phyloP scores from a whole-genome alignment of 2,329 filamentous ascomycete species.

The Diaporthe sp. region DNA sequence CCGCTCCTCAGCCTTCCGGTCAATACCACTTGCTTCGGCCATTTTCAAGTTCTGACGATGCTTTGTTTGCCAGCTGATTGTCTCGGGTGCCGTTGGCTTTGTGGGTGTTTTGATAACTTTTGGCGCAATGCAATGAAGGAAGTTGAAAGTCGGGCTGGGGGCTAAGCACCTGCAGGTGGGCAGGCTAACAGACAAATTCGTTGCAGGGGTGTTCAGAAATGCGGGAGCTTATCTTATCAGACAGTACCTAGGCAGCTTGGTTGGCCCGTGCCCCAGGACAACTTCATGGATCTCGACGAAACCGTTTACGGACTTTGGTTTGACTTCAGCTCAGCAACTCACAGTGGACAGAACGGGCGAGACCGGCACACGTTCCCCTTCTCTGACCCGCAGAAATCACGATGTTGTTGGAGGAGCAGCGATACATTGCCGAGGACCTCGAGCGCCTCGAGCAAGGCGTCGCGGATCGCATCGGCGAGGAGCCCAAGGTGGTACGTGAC shows the following conservation, averaged over 20 bases:
- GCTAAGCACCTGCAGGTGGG: slow-evolving; percentile 19
- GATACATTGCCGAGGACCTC: slow-evolving; percentile 94
- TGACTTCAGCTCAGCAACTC: neutral
- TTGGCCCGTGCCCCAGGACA: slow-evolving; percentile 16
- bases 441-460: slow-evolving; percentile 96
- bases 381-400: slow-evolving; percentile 34
- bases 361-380: neutral
- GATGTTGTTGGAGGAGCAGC: slow-evolving; percentile 92
- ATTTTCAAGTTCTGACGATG: slow-evolving; percentile 63
- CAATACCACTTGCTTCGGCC: slow-evolving; percentile 83
- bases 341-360: neutral
- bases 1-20: slow-evolving; percentile 92
- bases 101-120: neutral
- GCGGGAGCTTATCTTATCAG: slow-evolving; percentile 35
- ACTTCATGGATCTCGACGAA: neutral
- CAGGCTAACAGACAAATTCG: slow-evolving; percentile 31
- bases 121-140: slow-evolving; percentile 10
- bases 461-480: slow-evolving; percentile 87
- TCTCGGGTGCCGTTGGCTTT: slow-evolving; percentile 4
- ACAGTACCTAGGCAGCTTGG: neutral
- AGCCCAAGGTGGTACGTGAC: slow-evolving; percentile 81
- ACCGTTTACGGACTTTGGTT: neutral
- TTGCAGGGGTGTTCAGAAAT: slow-evolving; percentile 29
- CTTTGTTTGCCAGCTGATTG: neutral
- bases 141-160: slow-evolving; percentile 2